Conservation (phyloP, 306 rosid species). For the Ziziphus jujuba region DNA sequence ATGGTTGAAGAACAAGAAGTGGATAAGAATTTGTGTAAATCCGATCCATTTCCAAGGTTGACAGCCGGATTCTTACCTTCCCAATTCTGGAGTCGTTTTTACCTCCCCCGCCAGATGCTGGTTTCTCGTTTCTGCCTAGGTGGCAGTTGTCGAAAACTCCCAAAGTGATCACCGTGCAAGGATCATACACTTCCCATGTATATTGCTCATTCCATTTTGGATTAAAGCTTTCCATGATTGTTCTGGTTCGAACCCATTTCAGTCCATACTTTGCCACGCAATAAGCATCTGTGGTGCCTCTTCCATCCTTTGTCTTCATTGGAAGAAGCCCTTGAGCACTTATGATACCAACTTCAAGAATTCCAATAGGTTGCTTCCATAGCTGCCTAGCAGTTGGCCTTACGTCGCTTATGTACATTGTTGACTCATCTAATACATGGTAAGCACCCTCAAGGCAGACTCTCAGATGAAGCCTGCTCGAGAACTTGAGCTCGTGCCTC, state of each 20-base stretch:
- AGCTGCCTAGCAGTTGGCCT: constrained; percentile 76
- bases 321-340: constrained; percentile 78
- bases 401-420: constrained; percentile 75
- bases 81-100: constrained; percentile 61
- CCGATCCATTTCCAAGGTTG: constrained; percentile 80
- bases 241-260: constrained; percentile 85
- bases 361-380: constrained; percentile 85
- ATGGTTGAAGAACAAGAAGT: constrained; percentile 52
- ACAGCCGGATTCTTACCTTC: constrained; percentile 75
- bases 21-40: constrained; percentile 77
- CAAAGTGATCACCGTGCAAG: constrained; percentile 64
- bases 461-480: constrained; percentile 54
- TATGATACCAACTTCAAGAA: constrained; percentile 82
- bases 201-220: constrained; percentile 75
- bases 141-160: constrained; percentile 85
- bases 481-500: constrained; percentile 63
- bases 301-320: constrained; percentile 65
- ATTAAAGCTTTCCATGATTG: constrained; percentile 52
- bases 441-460: constrained; percentile 86
- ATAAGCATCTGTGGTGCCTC: constrained; percentile 60
- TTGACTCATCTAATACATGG: constrained; percentile 81
- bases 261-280: constrained; percentile 82
- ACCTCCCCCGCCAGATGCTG: constrained; percentile 35
- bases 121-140: constrained; percentile 48
- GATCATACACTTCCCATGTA: constrained; percentile 69